Evolutionary conservation across 2,329 filamentous ascomycete species (phyloP), one percentile per base, ranked within the genome.

Genomic region (Fusarium decemcellulare): DNA sequence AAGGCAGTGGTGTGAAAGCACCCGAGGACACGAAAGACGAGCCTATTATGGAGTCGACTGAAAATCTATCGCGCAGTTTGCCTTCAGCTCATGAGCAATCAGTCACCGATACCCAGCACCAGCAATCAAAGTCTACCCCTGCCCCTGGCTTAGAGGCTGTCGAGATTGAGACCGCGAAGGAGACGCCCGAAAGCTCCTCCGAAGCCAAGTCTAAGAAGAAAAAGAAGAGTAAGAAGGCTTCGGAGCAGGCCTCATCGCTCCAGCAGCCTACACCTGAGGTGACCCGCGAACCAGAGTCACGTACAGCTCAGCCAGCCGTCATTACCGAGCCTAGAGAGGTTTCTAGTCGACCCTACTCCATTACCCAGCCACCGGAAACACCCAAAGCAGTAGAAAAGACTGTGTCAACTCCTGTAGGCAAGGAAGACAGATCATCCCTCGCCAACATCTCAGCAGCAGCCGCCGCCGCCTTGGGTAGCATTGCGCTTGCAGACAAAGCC

Each of bases 401-500:
- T 6, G 47, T 29, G 16, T 56, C 56, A 3, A 43, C 52, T 6
- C 47, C 32, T 7, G 48, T 42, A 29, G 44, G 11, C n/a, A 67
- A 61, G 15, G 53, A 61, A 32, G 59, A 58, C 29, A 44, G 57
- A 36, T 57, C 60, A 16, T 52, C 59, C 9, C 59, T 65, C 42
- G 57, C 66, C 34, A 64, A 61, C 42, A 58, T 71, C 15, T 63
- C 63, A 18, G 53, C 59, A 7, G 56, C 68, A 30, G 59, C 67
- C 43, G 78, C 72, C 50, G 78, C 73, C 16, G 61, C 66, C 30
- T 69, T 67, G 7, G 78, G 77, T 29, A 77, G 75, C 12, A 75
- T 74, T 30, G 71, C 77, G n/a, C 66, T 77, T 47, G 68, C 74
- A 46, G 76, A 79, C 57, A 80, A 77, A 60, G 77, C 76, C 18